Evolutionary conservation across 306 rosid genomes (phyloP), one percentile per base, ranked within the genome.

Genomic region (Prunus davidiana): DNA sequence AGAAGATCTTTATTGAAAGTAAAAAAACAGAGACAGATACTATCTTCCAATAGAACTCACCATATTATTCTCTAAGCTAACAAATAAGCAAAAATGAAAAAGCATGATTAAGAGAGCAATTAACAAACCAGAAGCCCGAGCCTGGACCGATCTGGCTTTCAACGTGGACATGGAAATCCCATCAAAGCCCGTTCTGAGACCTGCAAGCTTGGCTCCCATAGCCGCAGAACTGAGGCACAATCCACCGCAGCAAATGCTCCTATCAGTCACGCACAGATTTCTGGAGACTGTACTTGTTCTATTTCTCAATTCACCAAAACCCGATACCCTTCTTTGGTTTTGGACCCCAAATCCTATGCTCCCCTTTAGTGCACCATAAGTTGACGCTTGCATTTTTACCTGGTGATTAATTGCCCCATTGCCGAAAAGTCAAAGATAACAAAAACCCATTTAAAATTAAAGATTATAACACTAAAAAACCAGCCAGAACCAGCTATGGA

Each of bases 371-470:
- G 81, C 32, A 56, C 69, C 72, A 63, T 75, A 83, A 45, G 89
- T 71, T 79, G 96, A 85, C 51, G 93, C 69, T 69, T 91, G 97
- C 98, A 92, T 95, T 71, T 49, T 92, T 58, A 38, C 62, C 82
- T 83, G 71, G 11, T 32, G 65, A 65, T 3, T 27, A 38, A 52
- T 69, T 67, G 55, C 56, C 82, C 76, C 24, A 72, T 18, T 20
- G 66, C 68, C 60, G 67, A 83, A 67, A 72, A 56, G 54, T 72
- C 73, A 63, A 46, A 54, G 18, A 2, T 38, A 75, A 12, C 55
- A 56, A 47, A 22, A 16, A 67, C 54, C 32, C 46, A 76, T 24
- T 46, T 25, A 64, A 54, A 56, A 1, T 49, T 50, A 5, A 18
- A 32, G 24, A 30, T 22, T 12, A 18, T 0, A 49, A 12, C 58